Evolutionary conservation across 345 rosid species (phyloP), one percentile per base, ranked within the genome.

Genomic region (Populus pruinosa): DNA sequence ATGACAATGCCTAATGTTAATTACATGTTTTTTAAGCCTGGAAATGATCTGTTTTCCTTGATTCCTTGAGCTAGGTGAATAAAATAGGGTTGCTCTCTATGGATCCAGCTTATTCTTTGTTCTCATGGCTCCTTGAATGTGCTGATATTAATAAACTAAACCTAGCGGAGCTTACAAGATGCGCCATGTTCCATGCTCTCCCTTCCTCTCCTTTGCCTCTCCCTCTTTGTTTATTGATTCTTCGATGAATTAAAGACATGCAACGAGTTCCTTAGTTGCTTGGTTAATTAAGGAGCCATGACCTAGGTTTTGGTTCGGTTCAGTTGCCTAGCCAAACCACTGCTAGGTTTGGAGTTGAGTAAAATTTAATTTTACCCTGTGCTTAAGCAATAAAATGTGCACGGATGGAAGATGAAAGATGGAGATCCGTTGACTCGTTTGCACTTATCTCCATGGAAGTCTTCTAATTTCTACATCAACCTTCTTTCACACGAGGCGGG

Each of bases 61-160:
- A 73, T 59, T 80, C 61, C 69, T 73, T 4, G 82, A 69, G 59
- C 76, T 53, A 36, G n/a, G 49, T 69, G 64, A 76, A 27, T 71
- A 20, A 55, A 23, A 70, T 18, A 55, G 64, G 43, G 11, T 21
- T 35, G 8, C 5, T 38, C 18, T 41, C 25, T 55, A 67, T 6
- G 62, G 79, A 43, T 72, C 75, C 73, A 50, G 62, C 82, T 74
- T 80, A 31, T 63, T 43, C 77, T 71, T 84, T 68, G 71, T 81
- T 74, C 78, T 65, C 43, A 71, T 72, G 82, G 79, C 78, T 85
- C 77, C 77, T 85, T 79, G 82, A 77, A 73, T 62, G 64, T 61
- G 72, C 71, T 77, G 82, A 80, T 31, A 70, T 55, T 69, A 75
- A 75, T 71, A 27, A 64, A 75, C 65, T 65, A 76, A 38, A 20